Base-by-base conservation (phyloP, 106 monocot species). In the Agapanthus africanus region DNA sequence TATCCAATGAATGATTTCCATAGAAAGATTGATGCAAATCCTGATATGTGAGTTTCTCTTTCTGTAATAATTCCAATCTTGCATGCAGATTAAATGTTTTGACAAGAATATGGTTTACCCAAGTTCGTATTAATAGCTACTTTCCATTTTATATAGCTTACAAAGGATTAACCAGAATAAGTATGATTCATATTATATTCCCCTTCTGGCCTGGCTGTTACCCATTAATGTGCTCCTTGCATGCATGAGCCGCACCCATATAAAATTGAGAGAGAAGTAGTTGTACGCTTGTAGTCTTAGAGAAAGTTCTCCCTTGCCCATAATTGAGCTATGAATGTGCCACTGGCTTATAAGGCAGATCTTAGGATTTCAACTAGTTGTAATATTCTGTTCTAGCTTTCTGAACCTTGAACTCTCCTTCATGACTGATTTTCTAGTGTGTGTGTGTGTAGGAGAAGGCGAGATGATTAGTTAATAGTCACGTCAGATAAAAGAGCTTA, bases 31-130 rank as follows among this genome's bases (percentile, higher is more conserved):
- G 89, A 87, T 67, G 67, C 71, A 9, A 92, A 89, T 81, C 89
- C 97, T 72, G 97, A 97, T 83, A 66, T 97, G 97, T 97, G 74
- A 84, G 97, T n/a, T n/a, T n/a, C n/a, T n/a, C n/a, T n/a, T n/a
- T n/a, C n/a, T n/a, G n/a, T n/a, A n/a, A n/a, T n/a, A n/a, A n/a
- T n/a, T n/a, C n/a, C n/a, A n/a, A n/a, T n/a, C n/a, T n/a, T n/a
- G n/a, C n/a, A n/a, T n/a, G n/a, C n/a, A n/a, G n/a, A n/a, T 49
- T 49, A 49, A 19, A 49, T 5, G 18, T 13, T 16, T 49, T 49
- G 0, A 18, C n/a, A 49, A 49, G 11, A 14, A 49, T 49, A 19
- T 49, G n/a, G n/a, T 5, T 57, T 57, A 1, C 30, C 56, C 30
- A 13, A 57, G 27, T 11, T 57, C 56, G 31, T 30, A 57, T 13